These are phyloP conservation scores for Aspergillus eucalypticola DNA, from an alignment of 2,329 filamentous ascomycete species.

Conservation along the genomic window DNA sequence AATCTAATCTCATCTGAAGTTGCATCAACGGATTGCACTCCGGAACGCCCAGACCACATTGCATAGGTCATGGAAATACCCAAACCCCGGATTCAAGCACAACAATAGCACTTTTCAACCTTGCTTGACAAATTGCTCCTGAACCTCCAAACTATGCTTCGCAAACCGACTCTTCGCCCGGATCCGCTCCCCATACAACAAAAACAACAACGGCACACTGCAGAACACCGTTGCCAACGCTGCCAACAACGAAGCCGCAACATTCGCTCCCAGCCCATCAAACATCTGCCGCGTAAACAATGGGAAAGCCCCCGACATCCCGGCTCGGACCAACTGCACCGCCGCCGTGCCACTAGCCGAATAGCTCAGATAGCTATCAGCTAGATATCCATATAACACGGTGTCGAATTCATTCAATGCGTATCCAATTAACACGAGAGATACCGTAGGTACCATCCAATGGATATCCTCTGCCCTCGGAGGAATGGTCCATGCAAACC, in stretches of 20 bases:
- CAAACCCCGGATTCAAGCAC: too few species aligned
- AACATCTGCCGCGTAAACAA: constrained; percentile 48
- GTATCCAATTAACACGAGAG: constrained; percentile 50
- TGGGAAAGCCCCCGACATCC: constrained; percentile 43
- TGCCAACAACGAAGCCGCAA: constrained; percentile 45
- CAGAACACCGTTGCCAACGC: constrained; percentile 45
- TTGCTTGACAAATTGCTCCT: constrained; percentile 9
- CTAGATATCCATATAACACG: constrained; percentile 46
- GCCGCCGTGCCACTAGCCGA: constrained; percentile 49
- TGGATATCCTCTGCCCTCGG: constrained; percentile 35
- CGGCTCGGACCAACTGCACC: constrained; percentile 42
- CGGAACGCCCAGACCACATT: too few species aligned
- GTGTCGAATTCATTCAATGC: constrained; percentile 50
- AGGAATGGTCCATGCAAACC: constrained; percentile 53
- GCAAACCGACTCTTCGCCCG: constrained; percentile 41
- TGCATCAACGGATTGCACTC: too few species aligned
- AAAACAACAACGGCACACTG: constrained; percentile 40
- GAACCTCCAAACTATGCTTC: constrained; percentile 31
- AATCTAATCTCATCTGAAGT: too few species aligned
- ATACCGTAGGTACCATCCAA: constrained; percentile 45
- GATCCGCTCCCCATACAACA: constrained; percentile 40
- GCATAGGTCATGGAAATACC: too few species aligned
- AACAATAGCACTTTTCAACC: not conserved
- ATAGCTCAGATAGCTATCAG: constrained; percentile 48
- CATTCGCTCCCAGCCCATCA: constrained; percentile 39